A percentile compares a stretch with the other conserved stretches of the same genome.
phyloP scores from a whole-genome alignment of 305 asterid genomes.

The Fraxinus floribunda region DNA sequence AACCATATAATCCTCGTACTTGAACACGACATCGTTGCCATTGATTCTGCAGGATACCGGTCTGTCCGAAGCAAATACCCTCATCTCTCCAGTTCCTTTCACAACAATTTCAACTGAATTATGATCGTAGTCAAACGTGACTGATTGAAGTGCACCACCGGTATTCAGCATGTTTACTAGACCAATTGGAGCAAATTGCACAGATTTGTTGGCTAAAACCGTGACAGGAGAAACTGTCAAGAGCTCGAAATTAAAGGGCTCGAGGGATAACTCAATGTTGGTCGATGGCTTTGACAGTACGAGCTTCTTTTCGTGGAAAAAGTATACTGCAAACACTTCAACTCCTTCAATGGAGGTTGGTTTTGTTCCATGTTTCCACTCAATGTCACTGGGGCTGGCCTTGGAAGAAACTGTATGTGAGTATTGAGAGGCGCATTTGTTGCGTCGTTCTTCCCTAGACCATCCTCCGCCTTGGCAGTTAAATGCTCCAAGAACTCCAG shows the following conservation, averaged over 20 bases:
- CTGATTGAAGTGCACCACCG: slow-evolving; percentile 69
- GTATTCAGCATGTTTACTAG: slow-evolving; percentile 81
- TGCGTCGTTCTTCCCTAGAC: slow-evolving; percentile 69
- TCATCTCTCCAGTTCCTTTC: slow-evolving; percentile 74
- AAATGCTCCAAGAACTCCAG: slow-evolving; percentile 84
- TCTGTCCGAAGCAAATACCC: slow-evolving; percentile 57
- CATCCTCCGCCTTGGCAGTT: slow-evolving; percentile 99
- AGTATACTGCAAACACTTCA: slow-evolving; percentile 55
- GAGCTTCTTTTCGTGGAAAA: slow-evolving; percentile 54
- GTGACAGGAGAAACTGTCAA: slow-evolving; percentile 66
- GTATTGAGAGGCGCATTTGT: slow-evolving; percentile 64
- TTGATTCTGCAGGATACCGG: slow-evolving; percentile 51
- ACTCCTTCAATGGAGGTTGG: slow-evolving; percentile 57
- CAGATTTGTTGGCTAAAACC: slow-evolving; percentile 23
- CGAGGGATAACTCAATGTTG: slow-evolving; percentile 42
- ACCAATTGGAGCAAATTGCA: slow-evolving; percentile 81
- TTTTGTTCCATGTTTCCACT: slow-evolving; percentile 69
- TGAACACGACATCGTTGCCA: slow-evolving; percentile 41
- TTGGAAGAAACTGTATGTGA: slow-evolving; percentile 51
- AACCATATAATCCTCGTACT: slow-evolving; percentile 51
- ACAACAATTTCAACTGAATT: slow-evolving; percentile 47
- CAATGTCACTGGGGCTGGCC: slow-evolving; percentile 61
- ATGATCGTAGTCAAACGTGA: slow-evolving; percentile 31
- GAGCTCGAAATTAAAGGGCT: slow-evolving; percentile 59
- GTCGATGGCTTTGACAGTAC: slow-evolving; percentile 54